Evolutionary conservation across 345 rosid genomes (phyloP).

Genomic region (Eucalyptus tenuipes): DNA sequence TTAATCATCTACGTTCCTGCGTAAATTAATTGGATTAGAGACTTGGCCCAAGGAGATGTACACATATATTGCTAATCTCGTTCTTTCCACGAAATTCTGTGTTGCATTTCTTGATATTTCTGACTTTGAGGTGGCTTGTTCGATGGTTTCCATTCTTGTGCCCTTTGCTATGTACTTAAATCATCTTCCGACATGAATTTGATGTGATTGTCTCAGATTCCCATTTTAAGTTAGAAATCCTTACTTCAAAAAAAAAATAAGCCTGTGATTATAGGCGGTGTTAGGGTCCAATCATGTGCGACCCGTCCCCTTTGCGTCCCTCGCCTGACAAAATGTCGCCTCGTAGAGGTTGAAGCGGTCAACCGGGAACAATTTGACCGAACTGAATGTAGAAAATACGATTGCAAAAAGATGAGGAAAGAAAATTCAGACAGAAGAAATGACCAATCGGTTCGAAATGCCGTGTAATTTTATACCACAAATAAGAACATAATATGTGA

Average conservation of each 20-base stretch:
- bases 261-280: not conserved
- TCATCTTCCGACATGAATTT: not conserved
- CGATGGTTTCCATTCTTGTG: not conserved
- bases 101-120: not conserved
- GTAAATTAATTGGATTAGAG: not conserved
- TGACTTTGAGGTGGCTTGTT: not conserved
- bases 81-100: not conserved
- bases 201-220: not conserved
- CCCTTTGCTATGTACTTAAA: not conserved
- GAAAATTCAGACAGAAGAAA: not conserved
- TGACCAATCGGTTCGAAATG: not conserved
- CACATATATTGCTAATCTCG: not conserved
- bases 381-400: not conserved
- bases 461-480: not conserved
- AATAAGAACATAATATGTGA: not conserved
- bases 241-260: not conserved
- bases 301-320: not conserved
- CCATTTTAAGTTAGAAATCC: not conserved
- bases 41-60: not conserved
- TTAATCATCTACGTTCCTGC: not conserved
- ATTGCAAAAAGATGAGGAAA: not conserved
- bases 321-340: not conserved
- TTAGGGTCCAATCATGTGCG: not conserved
- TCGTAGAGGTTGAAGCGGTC: not conserved
- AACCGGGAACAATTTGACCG: not conserved